phyloP scores from a whole-genome alignment of 202 grass and related monocot species.

The Carex sylvatica region DNA sequence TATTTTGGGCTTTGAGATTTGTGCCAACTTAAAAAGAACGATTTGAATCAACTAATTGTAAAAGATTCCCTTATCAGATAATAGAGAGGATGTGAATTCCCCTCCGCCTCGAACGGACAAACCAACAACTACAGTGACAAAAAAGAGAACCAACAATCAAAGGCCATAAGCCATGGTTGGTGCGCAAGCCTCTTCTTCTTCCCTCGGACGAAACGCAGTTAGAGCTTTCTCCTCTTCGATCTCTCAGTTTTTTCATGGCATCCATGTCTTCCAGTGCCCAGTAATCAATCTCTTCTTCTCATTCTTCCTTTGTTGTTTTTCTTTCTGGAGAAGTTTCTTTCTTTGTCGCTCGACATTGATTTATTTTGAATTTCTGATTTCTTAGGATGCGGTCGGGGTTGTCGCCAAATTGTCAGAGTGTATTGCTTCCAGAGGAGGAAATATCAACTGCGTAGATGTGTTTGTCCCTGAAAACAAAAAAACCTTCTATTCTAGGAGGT shows the following conservation, averaged over 20 bases:
- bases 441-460: constrained; percentile 91
- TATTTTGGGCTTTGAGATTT: too few species aligned
- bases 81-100: too few species aligned
- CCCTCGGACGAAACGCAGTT: constrained; percentile 21
- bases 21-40: too few species aligned
- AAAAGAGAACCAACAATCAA: background rate
- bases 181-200: constrained; percentile 11
- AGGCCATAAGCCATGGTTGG: constrained; percentile 11
- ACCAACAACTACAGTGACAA: background rate
- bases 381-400: constrained; percentile 72
- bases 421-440: constrained; percentile 82
- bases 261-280: constrained; percentile 89
- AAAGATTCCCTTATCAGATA: too few species aligned
- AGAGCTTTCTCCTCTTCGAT: constrained; percentile 27
- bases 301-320: background rate
- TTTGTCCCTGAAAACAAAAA: constrained; percentile 74
- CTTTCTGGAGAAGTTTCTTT: background rate
- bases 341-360: background rate
- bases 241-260: constrained; percentile 43
- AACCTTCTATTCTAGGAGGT: constrained; percentile 76
- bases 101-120: background rate
- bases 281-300: constrained; percentile 21
- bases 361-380: background rate
- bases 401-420: constrained; percentile 73
- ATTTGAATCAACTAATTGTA: too few species aligned